Percentiles rank a stretch among this genome's conserved stretches.
These are phyloP conservation scores for Bruguiera parviflora DNA, from an alignment of 345 rosid species.

Conservation along the genomic window DNA sequence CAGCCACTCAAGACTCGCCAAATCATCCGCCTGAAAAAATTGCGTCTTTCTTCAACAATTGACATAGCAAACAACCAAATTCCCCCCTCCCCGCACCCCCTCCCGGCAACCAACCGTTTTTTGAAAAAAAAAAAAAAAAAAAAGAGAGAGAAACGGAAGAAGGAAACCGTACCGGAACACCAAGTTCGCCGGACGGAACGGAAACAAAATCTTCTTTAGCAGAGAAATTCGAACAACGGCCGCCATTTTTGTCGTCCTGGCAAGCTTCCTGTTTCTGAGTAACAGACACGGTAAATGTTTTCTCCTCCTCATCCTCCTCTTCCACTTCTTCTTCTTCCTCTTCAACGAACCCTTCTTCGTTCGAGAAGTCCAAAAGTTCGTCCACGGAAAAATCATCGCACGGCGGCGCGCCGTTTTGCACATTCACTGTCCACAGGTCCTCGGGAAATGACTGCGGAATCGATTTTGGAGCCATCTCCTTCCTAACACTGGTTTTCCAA, in stretches of 20 bases:
- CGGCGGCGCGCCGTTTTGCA: slow-evolving; percentile 34
- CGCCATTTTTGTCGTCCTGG: slow-evolving; percentile 17
- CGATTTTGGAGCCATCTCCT: slow-evolving; percentile 50
- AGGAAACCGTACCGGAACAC: slow-evolving; percentile 52
- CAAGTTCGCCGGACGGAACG: slow-evolving; percentile 49
- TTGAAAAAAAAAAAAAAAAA: not conserved
- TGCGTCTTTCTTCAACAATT: slow-evolving; percentile 5
- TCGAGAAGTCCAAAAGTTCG: slow-evolving; percentile 75
- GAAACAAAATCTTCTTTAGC: slow-evolving; percentile 35
- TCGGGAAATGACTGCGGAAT: slow-evolving; percentile 35
- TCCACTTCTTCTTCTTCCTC: slow-evolving; percentile 21
- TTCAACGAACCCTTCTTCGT: slow-evolving; percentile 50
- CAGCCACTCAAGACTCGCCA: slow-evolving; percentile 75
- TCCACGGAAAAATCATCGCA: slow-evolving; percentile 71
- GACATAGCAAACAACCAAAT: not conserved
- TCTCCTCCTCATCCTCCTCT: slow-evolving; percentile 13
- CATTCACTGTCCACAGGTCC: slow-evolving; percentile 31
- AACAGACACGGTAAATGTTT: slow-evolving; percentile 20
- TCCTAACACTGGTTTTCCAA: slow-evolving; percentile 55
- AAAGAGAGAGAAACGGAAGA: not conserved
- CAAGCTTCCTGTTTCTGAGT: slow-evolving; percentile 14
- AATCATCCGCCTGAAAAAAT: slow-evolving; percentile 61
- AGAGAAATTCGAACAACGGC: slow-evolving; percentile 19
- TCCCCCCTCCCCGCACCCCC: not conserved
- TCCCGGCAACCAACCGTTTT: not conserved